Evolutionary conservation across 345 rosid genomes (phyloP).

Genomic region (Salix arbutifolia): DNA sequence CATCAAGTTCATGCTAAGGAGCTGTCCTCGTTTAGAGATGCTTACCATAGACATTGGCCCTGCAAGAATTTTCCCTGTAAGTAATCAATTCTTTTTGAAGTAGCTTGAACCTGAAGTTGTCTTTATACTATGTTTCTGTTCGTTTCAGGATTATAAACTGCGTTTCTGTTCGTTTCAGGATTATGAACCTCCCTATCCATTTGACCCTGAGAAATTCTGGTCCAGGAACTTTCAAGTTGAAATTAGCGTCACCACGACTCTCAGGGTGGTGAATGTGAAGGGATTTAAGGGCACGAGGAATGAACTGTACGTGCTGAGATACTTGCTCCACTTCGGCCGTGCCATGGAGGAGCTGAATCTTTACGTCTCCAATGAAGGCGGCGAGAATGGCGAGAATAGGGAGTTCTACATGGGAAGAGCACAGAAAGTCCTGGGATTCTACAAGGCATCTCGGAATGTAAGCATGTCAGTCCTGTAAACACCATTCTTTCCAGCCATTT

Average conservation of each 20-base stretch:
- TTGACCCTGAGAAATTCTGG: background rate
- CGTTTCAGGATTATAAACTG: background rate
- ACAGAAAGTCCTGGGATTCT: background rate
- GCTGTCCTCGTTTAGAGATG: constrained; percentile 29
- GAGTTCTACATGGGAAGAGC: background rate
- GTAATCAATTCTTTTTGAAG: background rate
- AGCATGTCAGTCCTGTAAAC: background rate
- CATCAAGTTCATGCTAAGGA: constrained; percentile 30
- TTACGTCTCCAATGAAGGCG: background rate
- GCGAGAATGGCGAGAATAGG: background rate
- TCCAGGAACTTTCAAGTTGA: background rate
- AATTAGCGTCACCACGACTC: background rate
- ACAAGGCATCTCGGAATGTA: background rate
- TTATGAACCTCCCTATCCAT: background rate
- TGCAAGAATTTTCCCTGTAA: constrained; percentile 24
- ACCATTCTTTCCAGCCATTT: background rate
- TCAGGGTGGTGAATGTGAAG: constrained; percentile 3
- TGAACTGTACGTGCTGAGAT: background rate
- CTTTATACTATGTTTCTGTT: background rate
- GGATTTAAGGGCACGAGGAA: background rate
- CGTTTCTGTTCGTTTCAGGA: background rate
- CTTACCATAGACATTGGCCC: constrained; percentile 35
- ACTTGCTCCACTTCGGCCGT: background rate
- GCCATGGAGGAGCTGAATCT: background rate
- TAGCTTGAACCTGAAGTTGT: background rate